phyloP scores from a whole-genome alignment of 1,139 yeast species.

The Komagataea norvegica region DNA sequence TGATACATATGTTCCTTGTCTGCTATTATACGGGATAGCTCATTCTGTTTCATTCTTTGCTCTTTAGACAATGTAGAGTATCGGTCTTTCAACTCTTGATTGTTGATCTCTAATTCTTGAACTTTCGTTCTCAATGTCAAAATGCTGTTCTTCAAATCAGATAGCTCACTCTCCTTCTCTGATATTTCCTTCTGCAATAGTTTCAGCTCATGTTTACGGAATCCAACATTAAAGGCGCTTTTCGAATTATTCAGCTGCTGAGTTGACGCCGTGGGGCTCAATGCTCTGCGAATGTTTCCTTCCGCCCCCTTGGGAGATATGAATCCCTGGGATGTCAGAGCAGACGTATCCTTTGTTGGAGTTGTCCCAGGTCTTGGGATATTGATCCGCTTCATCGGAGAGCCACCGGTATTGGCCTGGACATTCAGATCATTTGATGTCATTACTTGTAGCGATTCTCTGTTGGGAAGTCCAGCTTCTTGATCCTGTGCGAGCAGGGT shows the following conservation, averaged over 20 bases:
- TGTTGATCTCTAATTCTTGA: conserved; percentile 36
- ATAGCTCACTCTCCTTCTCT: conserved; percentile 22
- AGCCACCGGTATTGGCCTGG: not conserved
- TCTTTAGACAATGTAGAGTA: conserved; percentile 17
- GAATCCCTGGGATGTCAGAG: too few relatives aligned
- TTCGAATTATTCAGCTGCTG: too few relatives aligned
- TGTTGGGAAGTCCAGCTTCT: not conserved
- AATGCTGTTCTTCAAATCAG: conserved; percentile 24
- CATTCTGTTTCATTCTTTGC: conserved; percentile 36
- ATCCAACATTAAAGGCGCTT: too few relatives aligned
- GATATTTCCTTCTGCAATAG: conserved; percentile 1
- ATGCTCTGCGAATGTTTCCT: too few relatives aligned
- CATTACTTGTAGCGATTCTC: conserved; percentile 3
- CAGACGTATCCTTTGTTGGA: too few relatives aligned
- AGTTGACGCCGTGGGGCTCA: too few relatives aligned
- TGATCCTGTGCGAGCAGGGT: too few relatives aligned
- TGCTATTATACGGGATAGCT: conserved; percentile 34
- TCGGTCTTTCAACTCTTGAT: conserved; percentile 27
- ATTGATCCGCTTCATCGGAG: conserved; percentile 13
- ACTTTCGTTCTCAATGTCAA: conserved; percentile 38
- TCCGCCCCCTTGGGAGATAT: too few relatives aligned
- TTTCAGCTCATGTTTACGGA: not conserved
- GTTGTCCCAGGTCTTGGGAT: conserved; percentile 22
- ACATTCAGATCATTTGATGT: not conserved
- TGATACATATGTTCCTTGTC: conserved; percentile 32